Evolutionary conservation across 495 filamentous ascomycete species (phyloP), one percentile per base, ranked within the genome.

Genomic region (Penicillium turbatum): DNA sequence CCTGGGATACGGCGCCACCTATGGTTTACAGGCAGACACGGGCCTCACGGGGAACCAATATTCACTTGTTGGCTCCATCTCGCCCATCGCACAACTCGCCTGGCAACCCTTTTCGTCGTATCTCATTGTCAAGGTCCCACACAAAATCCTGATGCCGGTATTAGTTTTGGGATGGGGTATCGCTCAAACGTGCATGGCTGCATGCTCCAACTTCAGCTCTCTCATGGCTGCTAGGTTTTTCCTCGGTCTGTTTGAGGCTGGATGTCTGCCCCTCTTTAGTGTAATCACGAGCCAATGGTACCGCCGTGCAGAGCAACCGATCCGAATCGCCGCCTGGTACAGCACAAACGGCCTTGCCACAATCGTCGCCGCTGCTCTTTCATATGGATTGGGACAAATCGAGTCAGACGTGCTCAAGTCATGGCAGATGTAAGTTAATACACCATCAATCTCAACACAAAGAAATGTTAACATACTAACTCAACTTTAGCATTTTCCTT

Each of bases 41-140:
- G 47, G 74, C 21, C 73, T 86, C 13, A 73, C 66, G 0, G 82
- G 82, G 6, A 75, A 81, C 56, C 72, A 86, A 54, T 86, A 85
- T 61, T 85, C 82, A 0, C 55, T 85, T 0, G 56, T 87, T 5
- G 81, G 83, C 1, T 82, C 79, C 4, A 84, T 86, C 24, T 77
- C 76, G 1, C 78, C 83, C 1, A 83, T 85, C 51, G 83, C 83
- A 9, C 83, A 86, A 65, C 72, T 87, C 43, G 76, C 69, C 29
- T 86, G 81, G 82, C 83, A 86, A 65, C 84, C 83, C 2, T 81
- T 86, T 63, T 85, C 84, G 1, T 82, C 80, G 1, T 68, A 75
- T 43, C 68, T 87, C 29, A 86, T 87, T 60, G 81, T 86, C 57
- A 83, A 82, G 59, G 79, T 87, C 2, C 83, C 82, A 0, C 82